Conservation (phyloP, 495 filamentous ascomycete genomes). For the Tricharina praecox region DNA sequence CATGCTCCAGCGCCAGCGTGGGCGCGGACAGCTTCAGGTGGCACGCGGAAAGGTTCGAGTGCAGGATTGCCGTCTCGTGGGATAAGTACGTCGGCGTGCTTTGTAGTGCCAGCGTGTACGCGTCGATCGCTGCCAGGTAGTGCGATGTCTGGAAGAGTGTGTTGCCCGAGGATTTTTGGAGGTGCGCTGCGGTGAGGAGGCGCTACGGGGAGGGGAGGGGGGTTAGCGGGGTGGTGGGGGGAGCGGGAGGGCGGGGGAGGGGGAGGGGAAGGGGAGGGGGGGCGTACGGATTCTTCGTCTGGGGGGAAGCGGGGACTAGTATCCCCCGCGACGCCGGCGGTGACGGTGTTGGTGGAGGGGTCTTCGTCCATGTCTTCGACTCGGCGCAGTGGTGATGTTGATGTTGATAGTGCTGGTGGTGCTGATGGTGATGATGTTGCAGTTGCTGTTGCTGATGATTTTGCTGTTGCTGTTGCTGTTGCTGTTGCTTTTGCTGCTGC, state of each 20-base stretch:
- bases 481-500: not conserved
- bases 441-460: not conserved
- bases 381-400: too few species aligned
- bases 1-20: conserved; percentile 62
- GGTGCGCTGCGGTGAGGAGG: conserved; percentile 53
- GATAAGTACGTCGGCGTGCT: conserved; percentile 76
- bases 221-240: conserved; percentile 1
- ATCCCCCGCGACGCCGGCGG: not conserved
- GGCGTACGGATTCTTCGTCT: conserved; percentile 57
- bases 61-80: conserved; percentile 74
- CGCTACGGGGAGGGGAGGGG: conserved; percentile 32
- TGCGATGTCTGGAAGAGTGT: conserved; percentile 49
- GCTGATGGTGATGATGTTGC: not conserved
- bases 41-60: conserved; percentile 79
- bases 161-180: conserved; percentile 65
- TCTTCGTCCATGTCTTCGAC: too few species aligned
- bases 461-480: not conserved
- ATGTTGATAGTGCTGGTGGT: not conserved
- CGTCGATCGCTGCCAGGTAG: conserved; percentile 73
- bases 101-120: conserved; percentile 69
- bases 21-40: conserved; percentile 74
- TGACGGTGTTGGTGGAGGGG: not conserved
- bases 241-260: conserved; percentile 8
- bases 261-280: conserved; percentile 3
- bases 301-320: conserved; percentile 40